Base-by-base conservation (phyloP, 495 filamentous ascomycete genomes). In the Lasiosphaeriaceae sp. region DNA sequence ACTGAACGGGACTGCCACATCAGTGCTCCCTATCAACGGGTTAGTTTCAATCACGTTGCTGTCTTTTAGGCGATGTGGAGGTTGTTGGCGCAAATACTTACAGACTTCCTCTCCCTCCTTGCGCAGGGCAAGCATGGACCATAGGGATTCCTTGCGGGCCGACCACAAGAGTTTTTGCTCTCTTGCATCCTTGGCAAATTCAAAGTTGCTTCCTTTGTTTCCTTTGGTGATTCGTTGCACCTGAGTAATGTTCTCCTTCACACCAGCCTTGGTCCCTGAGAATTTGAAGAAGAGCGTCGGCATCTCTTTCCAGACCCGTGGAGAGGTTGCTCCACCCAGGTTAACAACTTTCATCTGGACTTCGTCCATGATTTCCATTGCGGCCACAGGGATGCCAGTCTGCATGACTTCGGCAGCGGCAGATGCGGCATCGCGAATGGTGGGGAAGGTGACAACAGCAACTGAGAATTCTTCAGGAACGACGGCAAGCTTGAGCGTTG, bases 261-360 rank as follows among this genome's bases (percentile, higher is more conserved):
- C 89, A 31, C 83, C 79, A 11, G 76, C 72, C 59, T 86, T 86
- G 7, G 88, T 91, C 21, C 88, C 89, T 1, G 82, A 79, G 64
- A 92, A 92, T 67, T 91, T 93, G 80, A 93, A 90, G 72, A 93
- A 93, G 9, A 93, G 76, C 7, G 89, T 91, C 1, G 89, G 89
- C 56, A 78, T 73, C 65, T 91, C 89, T 66, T 86, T 86, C 88
- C 87, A 92, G 24, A 79, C 77, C 39, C 83, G 75, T 16, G 78
- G 79, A 2, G 83, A 80, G 1, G 88, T 91, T 0, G 82, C 80
- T 1, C 87, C 87, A 26, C 84, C 80, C 47, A 84, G 74, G 66
- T 92, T 93, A 62, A 93, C 83, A 16, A 89, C 86, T 50, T 74
- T 73, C 89, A 93, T 92, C 67, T 90, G 86, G 0, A 90, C 86